These are phyloP conservation scores for Symmetrospora coprosmae DNA, from an alignment of 768 basidiomycete species.

Conservation along the genomic window DNA sequence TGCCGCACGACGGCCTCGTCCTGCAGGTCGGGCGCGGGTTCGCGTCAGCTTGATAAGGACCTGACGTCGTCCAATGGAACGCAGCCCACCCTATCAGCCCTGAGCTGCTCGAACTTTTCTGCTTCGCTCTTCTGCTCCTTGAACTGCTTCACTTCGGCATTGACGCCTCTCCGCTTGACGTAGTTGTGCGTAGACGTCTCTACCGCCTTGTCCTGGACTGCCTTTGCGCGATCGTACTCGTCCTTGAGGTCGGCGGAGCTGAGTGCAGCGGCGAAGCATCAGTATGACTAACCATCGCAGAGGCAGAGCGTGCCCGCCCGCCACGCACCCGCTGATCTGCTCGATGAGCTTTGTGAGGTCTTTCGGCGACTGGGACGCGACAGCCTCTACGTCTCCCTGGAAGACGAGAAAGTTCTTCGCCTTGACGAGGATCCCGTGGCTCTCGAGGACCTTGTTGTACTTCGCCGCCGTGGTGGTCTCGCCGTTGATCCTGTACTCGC, in stretches of 20 bases:
- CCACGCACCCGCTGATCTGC: constrained; percentile 63
- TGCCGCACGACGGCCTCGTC: constrained; percentile 69
- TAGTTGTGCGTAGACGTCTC: constrained; percentile 92
- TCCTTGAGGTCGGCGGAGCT: constrained; percentile 67
- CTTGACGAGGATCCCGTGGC: constrained; percentile 91
- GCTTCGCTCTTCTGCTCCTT: constrained; percentile 93
- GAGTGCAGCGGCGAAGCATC: background rate
- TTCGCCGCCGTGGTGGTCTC: constrained; percentile 67
- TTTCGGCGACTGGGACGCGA: constrained; percentile 82
- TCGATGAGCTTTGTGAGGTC: constrained; percentile 83
- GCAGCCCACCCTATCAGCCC: constrained; percentile 53
- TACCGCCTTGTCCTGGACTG: constrained; percentile 72
- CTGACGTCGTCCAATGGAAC: background rate
- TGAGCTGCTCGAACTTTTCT: constrained; percentile 65
- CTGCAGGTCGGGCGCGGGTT: constrained; percentile 39
- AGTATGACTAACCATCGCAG: background rate
- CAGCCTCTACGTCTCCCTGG: constrained; percentile 96
- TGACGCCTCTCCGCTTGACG: constrained; percentile 78
- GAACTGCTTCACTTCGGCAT: constrained; percentile 91
- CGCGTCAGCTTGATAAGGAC: background rate
- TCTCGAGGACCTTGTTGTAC: constrained; percentile 74
- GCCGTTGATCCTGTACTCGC: constrained; percentile 77
- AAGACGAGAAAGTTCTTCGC: constrained; percentile 99
- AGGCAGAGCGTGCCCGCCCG: background rate
- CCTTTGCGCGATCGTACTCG: constrained; percentile 80